Evolutionary conservation across 352 stramenopile genomes (phyloP), one percentile per base, ranked within the genome.

Genomic region (Globisporangium barbulae): DNA sequence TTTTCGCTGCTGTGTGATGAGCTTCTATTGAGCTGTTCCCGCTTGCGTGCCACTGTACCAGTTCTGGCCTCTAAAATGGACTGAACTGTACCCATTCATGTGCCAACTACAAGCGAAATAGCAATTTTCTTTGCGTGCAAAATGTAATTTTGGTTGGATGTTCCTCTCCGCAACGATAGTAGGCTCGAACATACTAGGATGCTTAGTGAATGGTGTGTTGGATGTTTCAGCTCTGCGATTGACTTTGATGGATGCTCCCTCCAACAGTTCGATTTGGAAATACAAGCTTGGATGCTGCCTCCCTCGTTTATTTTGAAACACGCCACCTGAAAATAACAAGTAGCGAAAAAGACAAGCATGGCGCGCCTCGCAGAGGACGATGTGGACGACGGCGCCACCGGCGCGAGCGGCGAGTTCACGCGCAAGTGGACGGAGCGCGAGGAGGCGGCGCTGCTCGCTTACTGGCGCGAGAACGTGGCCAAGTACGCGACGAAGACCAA

Each of bases 401-500:
- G 35, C 35, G 35, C 35, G 49, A n/a, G 17, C 47, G 35, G 44
- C 13, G 59, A 64, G 48, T 49, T 37, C 33, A 59, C 62, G 47
- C 62, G 62, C 62, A 68, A 63, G 54, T 69, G 64, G 64, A 61
- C 39, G 10, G 41, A 65, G 31, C 22, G 39, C 13, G 64, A 69
- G 30, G 64, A 69, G 49, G 22, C 57, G 6, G 64, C 58, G 41
- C 64, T 69, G 41, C 48, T 69, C 22, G 25, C 5, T 6, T 69
- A 58, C 50, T 69, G 64, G 64, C 64, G 58, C 49, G 64, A 45
- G 31, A 58, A 69, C 49, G 49, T 58, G 28, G 28, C 41, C 13
- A 42, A 66, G 57, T 69, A 66, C 58, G 9, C 44, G 48, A 69
- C 49, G 5, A 55, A 55, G 30, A 65, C 59, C 49, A 69, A 69